Base-by-base conservation (phyloP, 257 asterid genomes). In the Prunella vulgaris region DNA sequence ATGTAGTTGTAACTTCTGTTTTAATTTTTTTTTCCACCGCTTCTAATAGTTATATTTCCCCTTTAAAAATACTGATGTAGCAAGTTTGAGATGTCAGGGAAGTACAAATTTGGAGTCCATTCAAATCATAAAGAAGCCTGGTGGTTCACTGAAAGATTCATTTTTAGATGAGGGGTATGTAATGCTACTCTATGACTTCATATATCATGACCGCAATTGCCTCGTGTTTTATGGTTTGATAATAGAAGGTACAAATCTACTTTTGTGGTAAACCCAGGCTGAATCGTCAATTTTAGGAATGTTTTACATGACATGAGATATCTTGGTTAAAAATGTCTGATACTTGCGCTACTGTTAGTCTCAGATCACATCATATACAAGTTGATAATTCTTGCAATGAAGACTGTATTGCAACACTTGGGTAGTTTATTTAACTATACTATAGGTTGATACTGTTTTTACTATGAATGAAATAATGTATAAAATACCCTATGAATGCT, bases 121-220 rank as follows among this genome's bases (percentile, higher is more conserved):
- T 68, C 98, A 90, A 77, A 90, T 92, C 73, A 92, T 92, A 54
- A 92, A 88, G 90, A 92, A 92, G 76, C 89, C 98, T 60, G 98
- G 97, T 60, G 98, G 98, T 56, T 84, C 95, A 20, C 66, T 92
- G 72, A 92, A 61, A 74, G 98, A 92, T 42, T 92, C 98, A 35
- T 92, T 89, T 83, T 78, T 92, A 56, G 98, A 89, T 61, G 96
- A 92, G 79, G 98, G 97, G 96, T 88, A 72, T 61, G 89, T 57
- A 17, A 60, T 15, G 6, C 20, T 56, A 68, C 62, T 56, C 48
- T 21, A 7, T 58, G 58, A 6, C 22, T 49, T 54, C 5, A 28
- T 14, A 22, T 27, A 32, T 5, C 1, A 4, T 18, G 14, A 17
- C 49, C 21, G 12, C 10, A 5, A 10, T 38, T 25, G 25, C 40